Conservation (phyloP, 768 basidiomycete genomes). For the Kwoniella bestiolae region DNA sequence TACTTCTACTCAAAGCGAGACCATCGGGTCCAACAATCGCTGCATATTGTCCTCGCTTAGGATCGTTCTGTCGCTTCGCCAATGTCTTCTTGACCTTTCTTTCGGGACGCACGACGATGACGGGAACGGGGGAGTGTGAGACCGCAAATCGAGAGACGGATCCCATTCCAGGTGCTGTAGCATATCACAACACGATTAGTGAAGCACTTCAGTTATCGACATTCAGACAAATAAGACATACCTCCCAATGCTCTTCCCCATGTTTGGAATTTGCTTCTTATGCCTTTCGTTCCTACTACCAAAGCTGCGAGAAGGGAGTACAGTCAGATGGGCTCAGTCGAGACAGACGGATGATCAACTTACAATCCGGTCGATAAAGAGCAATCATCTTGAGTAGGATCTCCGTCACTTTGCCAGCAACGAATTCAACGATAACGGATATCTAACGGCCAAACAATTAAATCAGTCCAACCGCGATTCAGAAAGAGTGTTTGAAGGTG, state of each 20-base stretch:
- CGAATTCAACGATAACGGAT: conserved; percentile 89
- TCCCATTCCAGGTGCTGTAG: conserved; percentile 64
- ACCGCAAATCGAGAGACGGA: conserved; percentile 72
- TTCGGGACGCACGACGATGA: conserved; percentile 89
- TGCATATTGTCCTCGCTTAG: conserved; percentile 70
- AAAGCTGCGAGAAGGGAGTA: conserved; percentile 60
- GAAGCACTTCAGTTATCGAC: not conserved
- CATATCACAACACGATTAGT: conserved; percentile 1
- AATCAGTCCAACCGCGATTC: too few species aligned
- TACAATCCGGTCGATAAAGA: conserved; percentile 60
- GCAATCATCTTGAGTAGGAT: conserved; percentile 91
- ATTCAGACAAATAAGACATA: conserved; percentile 16
- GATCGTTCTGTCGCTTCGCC: conserved; percentile 84
- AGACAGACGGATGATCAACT: conserved; percentile 13
- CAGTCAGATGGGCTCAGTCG: not conserved
- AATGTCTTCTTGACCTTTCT: conserved; percentile 80
- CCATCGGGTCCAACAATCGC: conserved; percentile 54
- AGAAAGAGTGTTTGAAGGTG: too few species aligned
- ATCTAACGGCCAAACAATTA: too few species aligned
- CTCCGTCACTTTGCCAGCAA: conserved; percentile 85
- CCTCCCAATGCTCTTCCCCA: conserved; percentile 63
- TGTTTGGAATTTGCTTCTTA: conserved; percentile 64
- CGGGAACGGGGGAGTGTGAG: conserved; percentile 90
- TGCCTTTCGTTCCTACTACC: conserved; percentile 87
- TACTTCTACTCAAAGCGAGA: conserved; percentile 42